Evolutionary conservation across 331 rosid species (phyloP), one percentile per base, ranked within the genome.

Genomic region (Acacia pycnantha): DNA sequence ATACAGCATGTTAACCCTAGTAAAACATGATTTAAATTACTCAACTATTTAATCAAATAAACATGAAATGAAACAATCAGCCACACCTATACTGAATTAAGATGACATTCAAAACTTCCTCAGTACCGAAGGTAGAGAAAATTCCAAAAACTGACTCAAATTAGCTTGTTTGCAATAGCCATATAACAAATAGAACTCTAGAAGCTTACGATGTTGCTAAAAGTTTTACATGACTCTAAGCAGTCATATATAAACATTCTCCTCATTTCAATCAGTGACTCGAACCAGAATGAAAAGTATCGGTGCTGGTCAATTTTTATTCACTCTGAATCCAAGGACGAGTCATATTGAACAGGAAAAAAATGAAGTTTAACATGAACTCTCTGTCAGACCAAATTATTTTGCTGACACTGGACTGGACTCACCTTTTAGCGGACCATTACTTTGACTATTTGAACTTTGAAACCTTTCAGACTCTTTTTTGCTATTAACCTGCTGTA

Each of bases 381-480:
- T 35, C 56, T 22, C 31, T 51, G 29, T 21, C 31, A 58, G 14
- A 58, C 26, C 37, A 51, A 82, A 76, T 47, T 37, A 74, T 67
- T 83, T 56, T 51, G 48, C 72, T 31, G 76, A 76, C 47, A 56
- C 65, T 40, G 35, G 78, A 51, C 59, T 40, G 35, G 80, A 64
- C 82, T 88, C 68, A 93, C 99, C 97, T 77, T 85, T 78, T 58
- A 56, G 65, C 82, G 90, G 77, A 44, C 81, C 84, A 40, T 37
- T 81, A 81, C 80, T 86, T 84, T 83, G 87, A 86, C 78, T 74
- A 72, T 78, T 77, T n/a, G 84, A 80, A 81, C 67, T 29, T 70
- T 47, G 79, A 54, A 88, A 84, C 80, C 79, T 76, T 70, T 74
- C 84, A 82, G 31, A 81, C 78, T 81, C 77, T 29, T 81, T 83